phyloP scores from a whole-genome alignment of 1,139 yeast species.

The Pichia sp. region DNA sequence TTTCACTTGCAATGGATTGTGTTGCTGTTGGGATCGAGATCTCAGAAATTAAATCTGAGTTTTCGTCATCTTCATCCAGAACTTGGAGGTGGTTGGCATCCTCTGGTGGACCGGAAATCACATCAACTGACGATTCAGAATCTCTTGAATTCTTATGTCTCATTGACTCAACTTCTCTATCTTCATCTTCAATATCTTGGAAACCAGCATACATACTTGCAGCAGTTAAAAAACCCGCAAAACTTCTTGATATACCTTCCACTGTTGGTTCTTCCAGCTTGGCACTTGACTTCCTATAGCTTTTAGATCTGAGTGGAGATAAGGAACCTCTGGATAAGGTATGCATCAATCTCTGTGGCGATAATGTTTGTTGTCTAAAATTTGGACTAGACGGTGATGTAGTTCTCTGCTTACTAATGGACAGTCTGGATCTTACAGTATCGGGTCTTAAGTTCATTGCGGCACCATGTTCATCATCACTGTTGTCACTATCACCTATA shows the following conservation, averaged over 20 bases:
- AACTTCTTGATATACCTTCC: conserved; percentile 42
- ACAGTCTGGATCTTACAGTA: not conserved
- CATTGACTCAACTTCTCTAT: conserved; percentile 19
- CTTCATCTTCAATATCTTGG: conserved; percentile 30
- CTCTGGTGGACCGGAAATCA: conserved; percentile 5
- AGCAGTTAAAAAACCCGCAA: conserved; percentile 50
- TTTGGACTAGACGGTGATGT: not conserved
- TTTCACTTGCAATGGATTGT: not conserved
- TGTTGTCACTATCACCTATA: not conserved
- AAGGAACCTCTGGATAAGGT: conserved; percentile 21
- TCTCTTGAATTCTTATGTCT: not conserved
- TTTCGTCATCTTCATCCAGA: conserved; percentile 3
- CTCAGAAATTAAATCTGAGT: conserved; percentile 1
- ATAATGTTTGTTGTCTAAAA: conserved; percentile 15
- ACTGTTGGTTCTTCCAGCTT: conserved; percentile 28
- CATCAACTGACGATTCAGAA: not conserved
- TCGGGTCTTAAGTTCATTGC: not conserved
- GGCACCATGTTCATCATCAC: not conserved
- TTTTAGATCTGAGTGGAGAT: conserved; percentile 10
- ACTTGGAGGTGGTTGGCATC: conserved; percentile 4
- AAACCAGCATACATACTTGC: conserved; percentile 54
- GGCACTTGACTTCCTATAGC: not conserved
- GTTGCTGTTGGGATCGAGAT: conserved; percentile 2
- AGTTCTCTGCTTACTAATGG: not conserved
- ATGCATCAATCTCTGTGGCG: conserved; percentile 23